phyloP scores from a whole-genome alignment of 192 early-diverging fungal genomes.

The Oehlia diaphana region DNA sequence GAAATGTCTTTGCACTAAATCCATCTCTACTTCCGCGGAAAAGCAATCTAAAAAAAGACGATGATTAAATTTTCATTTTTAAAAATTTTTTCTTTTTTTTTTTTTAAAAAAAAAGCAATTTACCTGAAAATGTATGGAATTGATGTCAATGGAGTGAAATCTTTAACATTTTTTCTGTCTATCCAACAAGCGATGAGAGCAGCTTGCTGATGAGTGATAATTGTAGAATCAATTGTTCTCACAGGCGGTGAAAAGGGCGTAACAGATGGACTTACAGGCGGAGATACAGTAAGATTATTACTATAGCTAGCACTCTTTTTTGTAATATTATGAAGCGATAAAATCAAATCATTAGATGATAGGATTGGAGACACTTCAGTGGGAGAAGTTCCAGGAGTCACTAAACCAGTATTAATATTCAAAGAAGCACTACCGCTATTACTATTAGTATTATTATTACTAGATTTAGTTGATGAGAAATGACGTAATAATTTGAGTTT shows the following conservation, averaged over 20 bases:
- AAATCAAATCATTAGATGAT: not conserved
- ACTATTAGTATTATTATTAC: not conserved
- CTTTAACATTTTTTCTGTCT: conserved; percentile 12
- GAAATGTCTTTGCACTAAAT: conserved; percentile 28
- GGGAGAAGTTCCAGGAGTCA: not conserved
- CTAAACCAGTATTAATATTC: not conserved
- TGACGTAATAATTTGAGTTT: conserved; percentile 19
- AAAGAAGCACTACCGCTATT: not conserved
- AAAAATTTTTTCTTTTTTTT: conserved; percentile 1
- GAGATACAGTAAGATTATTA: not conserved
- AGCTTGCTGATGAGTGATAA: conserved; percentile 27
- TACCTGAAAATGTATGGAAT: conserved; percentile 26
- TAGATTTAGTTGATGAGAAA: not conserved
- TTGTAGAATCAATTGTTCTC: conserved; percentile 26
- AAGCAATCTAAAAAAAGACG: conserved; percentile 12
- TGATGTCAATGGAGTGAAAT: not conserved
- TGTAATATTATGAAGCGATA: not conserved
- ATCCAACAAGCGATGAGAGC: conserved; percentile 28
- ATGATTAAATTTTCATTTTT: too few species aligned
- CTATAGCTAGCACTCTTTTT: not conserved
- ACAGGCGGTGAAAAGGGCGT: not conserved
- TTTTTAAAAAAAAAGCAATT: not conserved
- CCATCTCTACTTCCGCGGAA: conserved; percentile 31
- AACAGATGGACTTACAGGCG: not conserved
- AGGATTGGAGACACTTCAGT: not conserved